Percentiles rank a stretch among this genome's conserved stretches.
Evolutionary conservation across 148 eudicot genomes (phyloP).

Genomic region (Rhododendron williamsianum): DNA sequence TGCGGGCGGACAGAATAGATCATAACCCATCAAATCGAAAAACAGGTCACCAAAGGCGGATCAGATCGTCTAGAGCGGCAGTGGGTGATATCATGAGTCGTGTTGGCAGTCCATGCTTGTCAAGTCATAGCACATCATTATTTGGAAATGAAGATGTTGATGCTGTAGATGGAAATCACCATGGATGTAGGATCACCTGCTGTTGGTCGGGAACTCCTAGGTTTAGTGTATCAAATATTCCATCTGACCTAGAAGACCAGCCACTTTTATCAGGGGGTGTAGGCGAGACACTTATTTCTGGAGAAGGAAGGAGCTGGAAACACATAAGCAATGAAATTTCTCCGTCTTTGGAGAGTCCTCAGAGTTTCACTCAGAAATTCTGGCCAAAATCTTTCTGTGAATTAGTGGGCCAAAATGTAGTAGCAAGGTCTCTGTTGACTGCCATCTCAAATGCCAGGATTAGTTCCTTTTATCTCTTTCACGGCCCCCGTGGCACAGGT

Average conservation of each 20-base stretch:
- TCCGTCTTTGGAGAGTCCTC: conserved; percentile 55
- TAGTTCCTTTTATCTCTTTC: conserved; percentile 65
- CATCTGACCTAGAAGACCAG: conserved; percentile 51
- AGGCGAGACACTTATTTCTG: conserved; percentile 33
- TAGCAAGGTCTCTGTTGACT: conserved; percentile 62
- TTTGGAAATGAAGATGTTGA: conserved; percentile 49
- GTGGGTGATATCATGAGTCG: conserved; percentile 59
- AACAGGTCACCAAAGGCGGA: conserved; percentile 17
- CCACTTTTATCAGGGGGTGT: conserved; percentile 55
- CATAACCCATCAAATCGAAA: conserved; percentile 11
- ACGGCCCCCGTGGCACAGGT: conserved; percentile 93
- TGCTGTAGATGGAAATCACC: conserved; percentile 33
- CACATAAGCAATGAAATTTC: conserved; percentile 28
- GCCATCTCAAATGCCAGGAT: conserved; percentile 61
- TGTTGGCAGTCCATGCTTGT: conserved; percentile 57
- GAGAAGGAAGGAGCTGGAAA: conserved; percentile 40
- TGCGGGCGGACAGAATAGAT: conserved; percentile 22
- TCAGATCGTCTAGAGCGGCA: conserved; percentile 36
- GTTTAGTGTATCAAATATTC: conserved; percentile 37
- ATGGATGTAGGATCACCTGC: conserved; percentile 72
- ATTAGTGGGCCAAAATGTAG: conserved; percentile 67
- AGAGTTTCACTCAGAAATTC: conserved; percentile 66
- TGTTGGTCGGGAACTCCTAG: conserved; percentile 84
- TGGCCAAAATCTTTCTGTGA: conserved; percentile 76
- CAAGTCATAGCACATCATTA: conserved; percentile 42